Percentiles rank a stretch among this genome's conserved stretches.
Evolutionary conservation across 768 basidiomycete genomes (phyloP).

Genomic region (Mycena capillaripes): DNA sequence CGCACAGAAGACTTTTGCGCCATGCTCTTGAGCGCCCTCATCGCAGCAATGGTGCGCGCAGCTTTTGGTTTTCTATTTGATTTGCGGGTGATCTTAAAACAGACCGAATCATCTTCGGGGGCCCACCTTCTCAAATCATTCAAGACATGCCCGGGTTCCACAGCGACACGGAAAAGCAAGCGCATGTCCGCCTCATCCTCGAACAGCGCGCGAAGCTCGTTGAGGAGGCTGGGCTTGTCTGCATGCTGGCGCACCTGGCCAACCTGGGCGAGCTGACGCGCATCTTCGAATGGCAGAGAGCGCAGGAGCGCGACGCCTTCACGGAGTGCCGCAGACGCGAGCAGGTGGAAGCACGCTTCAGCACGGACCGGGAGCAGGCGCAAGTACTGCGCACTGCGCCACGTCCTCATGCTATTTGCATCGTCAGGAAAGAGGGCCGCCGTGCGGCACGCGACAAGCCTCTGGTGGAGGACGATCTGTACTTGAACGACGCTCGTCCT

Average conservation of each 20-base stretch:
- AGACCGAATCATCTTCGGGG: neutral
- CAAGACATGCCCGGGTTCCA: neutral
- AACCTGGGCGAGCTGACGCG: neutral
- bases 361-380: no score
- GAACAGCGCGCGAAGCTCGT: no score
- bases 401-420: neutral
- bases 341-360: no score
- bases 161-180: neutral
- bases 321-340: no score
- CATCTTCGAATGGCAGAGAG: no score
- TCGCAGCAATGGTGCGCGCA: no score
- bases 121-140: neutral
- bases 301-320: no score
- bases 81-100: neutral
- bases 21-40: no score
- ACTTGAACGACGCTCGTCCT: neutral
- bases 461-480: neutral
- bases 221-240: no score
- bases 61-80: neutral
- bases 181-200: neutral
- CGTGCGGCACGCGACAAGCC: neutral
- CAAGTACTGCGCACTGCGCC: no score
- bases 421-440: neutral
- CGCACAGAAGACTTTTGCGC: no score
- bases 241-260: neutral